Evolutionary conservation across 1,284 basidiomycete genomes (phyloP).

Genomic region (Puccinia polysora): DNA sequence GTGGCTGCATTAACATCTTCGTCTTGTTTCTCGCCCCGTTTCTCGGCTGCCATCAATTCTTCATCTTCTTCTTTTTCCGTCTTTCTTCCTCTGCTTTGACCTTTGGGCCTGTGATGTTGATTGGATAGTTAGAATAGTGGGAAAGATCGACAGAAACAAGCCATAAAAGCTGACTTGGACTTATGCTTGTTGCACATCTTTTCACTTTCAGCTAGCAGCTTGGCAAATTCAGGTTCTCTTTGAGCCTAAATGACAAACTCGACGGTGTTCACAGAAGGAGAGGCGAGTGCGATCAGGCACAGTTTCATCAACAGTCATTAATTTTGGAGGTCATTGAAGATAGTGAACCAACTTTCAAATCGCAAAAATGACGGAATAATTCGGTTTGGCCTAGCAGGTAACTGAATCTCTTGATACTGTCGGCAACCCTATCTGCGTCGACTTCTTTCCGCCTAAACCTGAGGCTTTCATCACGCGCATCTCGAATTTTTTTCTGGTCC

Average conservation of each 20-base stretch:
- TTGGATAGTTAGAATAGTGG: background rate
- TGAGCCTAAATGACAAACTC: constrained; percentile 56
- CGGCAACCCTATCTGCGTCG: constrained; percentile 51
- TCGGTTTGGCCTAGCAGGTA: constrained; percentile 93
- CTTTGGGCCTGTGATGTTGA: constrained; percentile 55
- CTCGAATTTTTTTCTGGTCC: constrained; percentile 33
- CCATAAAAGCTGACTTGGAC: constrained; percentile 59
- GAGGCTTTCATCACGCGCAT: constrained; percentile 39
- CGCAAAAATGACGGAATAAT: constrained; percentile 82
- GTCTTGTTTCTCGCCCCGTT: constrained; percentile 31
- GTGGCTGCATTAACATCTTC: constrained; percentile 3
- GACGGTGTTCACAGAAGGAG: background rate
- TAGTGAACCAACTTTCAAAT: constrained; percentile 57
- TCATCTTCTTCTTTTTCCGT: constrained; percentile 98
- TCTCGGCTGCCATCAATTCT: constrained; percentile 73
- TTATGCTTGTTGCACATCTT: constrained; percentile 69
- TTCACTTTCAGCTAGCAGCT: constrained; percentile 65
- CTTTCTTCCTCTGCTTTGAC: constrained; percentile 72
- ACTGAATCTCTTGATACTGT: constrained; percentile 89
- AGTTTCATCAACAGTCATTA: too few species aligned
- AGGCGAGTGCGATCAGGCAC: too few species aligned
- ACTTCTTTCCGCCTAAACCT: constrained; percentile 37
- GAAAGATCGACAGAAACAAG: background rate
- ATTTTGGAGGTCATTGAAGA: too few species aligned
- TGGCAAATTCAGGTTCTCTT: constrained; percentile 88